phyloP scores from a whole-genome alignment of 192 early-diverging fungal genomes.

The Mortierella hygrophila region DNA sequence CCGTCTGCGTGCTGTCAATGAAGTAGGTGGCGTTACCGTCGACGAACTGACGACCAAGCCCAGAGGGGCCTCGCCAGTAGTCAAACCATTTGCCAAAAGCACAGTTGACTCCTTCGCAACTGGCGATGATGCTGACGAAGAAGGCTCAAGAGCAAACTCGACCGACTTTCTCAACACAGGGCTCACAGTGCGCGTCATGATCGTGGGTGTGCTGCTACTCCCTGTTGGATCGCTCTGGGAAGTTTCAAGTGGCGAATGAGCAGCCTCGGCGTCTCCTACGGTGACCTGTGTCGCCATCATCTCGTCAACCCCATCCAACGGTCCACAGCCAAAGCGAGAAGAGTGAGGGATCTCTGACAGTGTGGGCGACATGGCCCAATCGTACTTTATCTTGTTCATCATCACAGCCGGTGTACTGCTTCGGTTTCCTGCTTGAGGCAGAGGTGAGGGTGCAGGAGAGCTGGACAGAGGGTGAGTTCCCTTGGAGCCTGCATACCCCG shows the following conservation, averaged over 20 bases:
- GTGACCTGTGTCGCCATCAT: neutral
- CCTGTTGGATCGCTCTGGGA: neutral
- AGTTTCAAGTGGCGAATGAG: neutral
- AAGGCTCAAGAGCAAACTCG: slow-evolving; percentile 1
- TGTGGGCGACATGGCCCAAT: slow-evolving; percentile 31
- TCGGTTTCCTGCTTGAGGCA: slow-evolving; percentile 21
- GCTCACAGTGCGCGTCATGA: neutral
- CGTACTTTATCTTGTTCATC: slow-evolving; percentile 52
- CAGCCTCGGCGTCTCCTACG: neutral
- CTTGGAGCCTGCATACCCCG: neutral
- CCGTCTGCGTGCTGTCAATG: neutral
- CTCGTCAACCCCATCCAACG: slow-evolving; percentile 21
- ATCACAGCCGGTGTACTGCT: slow-evolving; percentile 45
- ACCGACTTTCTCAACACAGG: slow-evolving; percentile 6
- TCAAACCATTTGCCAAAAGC: neutral
- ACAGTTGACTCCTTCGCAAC: neutral
- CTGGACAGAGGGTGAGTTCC: neutral
- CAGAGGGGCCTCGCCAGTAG: neutral
- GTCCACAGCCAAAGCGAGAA: slow-evolving; percentile 31
- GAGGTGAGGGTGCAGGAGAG: neutral
- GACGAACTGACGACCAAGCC: neutral
- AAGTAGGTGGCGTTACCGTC: neutral
- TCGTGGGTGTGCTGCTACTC: neutral
- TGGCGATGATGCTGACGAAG: neutral
- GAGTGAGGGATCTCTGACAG: slow-evolving; percentile 16